A percentile compares a stretch with the other conserved stretches of the same genome.
phyloP scores from a whole-genome alignment of 2,329 filamentous ascomycete genomes.

The Pseudogymnoascus destructans region DNA sequence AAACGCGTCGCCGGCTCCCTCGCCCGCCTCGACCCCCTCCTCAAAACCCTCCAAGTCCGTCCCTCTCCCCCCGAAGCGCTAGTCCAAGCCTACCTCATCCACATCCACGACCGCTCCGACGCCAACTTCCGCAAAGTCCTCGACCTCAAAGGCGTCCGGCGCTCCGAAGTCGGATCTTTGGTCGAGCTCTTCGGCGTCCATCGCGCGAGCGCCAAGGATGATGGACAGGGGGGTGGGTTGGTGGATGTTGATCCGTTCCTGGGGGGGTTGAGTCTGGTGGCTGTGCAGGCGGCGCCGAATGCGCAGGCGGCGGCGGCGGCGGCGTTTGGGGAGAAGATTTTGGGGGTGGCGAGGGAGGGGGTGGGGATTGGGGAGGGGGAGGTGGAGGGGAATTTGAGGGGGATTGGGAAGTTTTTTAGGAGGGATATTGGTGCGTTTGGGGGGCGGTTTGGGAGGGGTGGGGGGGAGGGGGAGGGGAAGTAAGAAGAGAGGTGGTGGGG shows the following conservation, averaged over 20 bases:
- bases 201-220: constrained; percentile 57
- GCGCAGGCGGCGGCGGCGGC: constrained; percentile 40
- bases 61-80: constrained; percentile 83
- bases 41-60: constrained; percentile 93
- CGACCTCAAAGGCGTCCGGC: constrained; percentile 85
- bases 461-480: constrained; percentile 18
- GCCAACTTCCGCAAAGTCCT: constrained; percentile 93
- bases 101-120: constrained; percentile 87
- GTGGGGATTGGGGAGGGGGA: constrained; percentile 46
- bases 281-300: constrained; percentile 29
- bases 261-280: constrained; percentile 37
- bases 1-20: constrained; percentile 79
- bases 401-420: constrained; percentile 92
- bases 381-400: constrained; percentile 87
- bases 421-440: constrained; percentile 71
- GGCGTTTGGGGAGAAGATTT: constrained; percentile 71
- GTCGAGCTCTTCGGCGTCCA: constrained; percentile 75
- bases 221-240: constrained; percentile 44
- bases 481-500: constrained; percentile 12
- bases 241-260: constrained; percentile 58
- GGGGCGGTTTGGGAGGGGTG: constrained; percentile 50
- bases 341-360: constrained; percentile 76
- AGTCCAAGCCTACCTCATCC: constrained; percentile 93
- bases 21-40: constrained; percentile 75
- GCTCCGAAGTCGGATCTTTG: constrained; percentile 67